Percentiles rank a stretch among this genome's conserved stretches.
Conservation (phyloP, 1,139 yeast species). For the Nakaseomyces glabratus region DNA sequence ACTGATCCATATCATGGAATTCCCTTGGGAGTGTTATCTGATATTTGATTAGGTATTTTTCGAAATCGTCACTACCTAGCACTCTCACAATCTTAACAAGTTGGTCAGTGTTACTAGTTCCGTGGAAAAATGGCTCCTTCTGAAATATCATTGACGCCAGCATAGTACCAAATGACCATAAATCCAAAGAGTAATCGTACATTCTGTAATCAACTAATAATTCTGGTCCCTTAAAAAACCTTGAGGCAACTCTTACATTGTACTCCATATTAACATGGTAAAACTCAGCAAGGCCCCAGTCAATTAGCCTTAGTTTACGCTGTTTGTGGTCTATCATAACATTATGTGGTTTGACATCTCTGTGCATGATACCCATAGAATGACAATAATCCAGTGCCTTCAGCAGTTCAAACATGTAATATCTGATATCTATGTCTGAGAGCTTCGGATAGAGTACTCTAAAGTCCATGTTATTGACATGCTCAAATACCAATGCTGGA, state of each 20-base stretch:
- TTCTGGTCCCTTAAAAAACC: constrained; percentile 97
- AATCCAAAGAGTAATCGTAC: constrained; percentile 89
- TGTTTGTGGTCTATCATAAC: constrained; percentile 92
- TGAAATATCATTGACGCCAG: constrained; percentile 93
- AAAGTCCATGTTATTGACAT: constrained; percentile 83
- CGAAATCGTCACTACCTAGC: constrained; percentile 80
- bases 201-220: constrained; percentile 83
- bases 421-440: constrained; percentile 72
- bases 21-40: constrained; percentile 69
- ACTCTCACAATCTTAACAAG: constrained; percentile 90
- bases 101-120: constrained; percentile 93
- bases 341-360: constrained; percentile 98
- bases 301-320: constrained; percentile 70
- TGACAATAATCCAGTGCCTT: constrained; percentile 90
- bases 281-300: constrained; percentile 98
- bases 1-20: constrained; percentile 74
- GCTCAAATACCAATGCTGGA: constrained; percentile 89
- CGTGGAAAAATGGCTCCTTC: constrained; percentile 96
- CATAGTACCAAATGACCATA: constrained; percentile 98
- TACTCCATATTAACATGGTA: constrained; percentile 92
- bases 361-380: constrained; percentile 96
- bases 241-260: constrained; percentile 95
- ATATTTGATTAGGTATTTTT: constrained; percentile 65
- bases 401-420: constrained; percentile 79
- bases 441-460: constrained; percentile 87